Base-by-base conservation (phyloP, 306 rosid species). In the Begonia fuchsioides region DNA sequence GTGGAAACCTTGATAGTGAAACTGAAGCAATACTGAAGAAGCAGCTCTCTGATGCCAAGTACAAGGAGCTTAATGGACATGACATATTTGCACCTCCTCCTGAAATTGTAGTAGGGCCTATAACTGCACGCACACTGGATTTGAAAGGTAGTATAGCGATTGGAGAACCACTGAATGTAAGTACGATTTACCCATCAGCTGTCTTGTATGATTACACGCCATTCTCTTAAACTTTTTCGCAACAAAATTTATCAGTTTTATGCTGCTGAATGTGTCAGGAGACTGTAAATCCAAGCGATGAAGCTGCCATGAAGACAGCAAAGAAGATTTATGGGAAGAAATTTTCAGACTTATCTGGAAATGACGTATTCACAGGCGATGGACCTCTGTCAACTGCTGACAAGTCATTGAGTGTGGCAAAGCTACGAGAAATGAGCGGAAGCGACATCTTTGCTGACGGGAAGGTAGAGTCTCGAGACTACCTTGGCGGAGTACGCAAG, bases 31-130 rank as follows among this genome's bases (percentile, higher is more conserved):
- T 15, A 43, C 39, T 87, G 79, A 69, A 75, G 74, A 84, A 85
- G 69, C 98, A 77, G 74, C 84, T 85, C 56, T 90, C 95, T 47
- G 84, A 81, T 56, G 79, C 95, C 1, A 90, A 90, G 68, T 90
- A 75, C 87, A 81, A 75, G 70, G 98, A 90, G 75, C 95, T 90
- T 13, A 68, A 76, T 46, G 98, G 98, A 40, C 92, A 85, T 53
- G 84, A 85, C 83, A 90, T 90, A 58, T 90, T 90, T 66, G 98
- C 98, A 9, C 81, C 98, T 38, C 95, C 98, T 17, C 95, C 94
- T 15, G 98, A 90, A 78, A 90, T 90, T 62, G 63, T 85, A 52
- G 94, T 95, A 10, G 70, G 82, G 56, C 79, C 82, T 17, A 52
- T 73, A 57, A 85, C 76, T 53, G 87, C 93, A 17, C 95, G 97